Conservation (phyloP, 495 filamentous ascomycete species). For the Hypoxylon lienhwacheense region DNA sequence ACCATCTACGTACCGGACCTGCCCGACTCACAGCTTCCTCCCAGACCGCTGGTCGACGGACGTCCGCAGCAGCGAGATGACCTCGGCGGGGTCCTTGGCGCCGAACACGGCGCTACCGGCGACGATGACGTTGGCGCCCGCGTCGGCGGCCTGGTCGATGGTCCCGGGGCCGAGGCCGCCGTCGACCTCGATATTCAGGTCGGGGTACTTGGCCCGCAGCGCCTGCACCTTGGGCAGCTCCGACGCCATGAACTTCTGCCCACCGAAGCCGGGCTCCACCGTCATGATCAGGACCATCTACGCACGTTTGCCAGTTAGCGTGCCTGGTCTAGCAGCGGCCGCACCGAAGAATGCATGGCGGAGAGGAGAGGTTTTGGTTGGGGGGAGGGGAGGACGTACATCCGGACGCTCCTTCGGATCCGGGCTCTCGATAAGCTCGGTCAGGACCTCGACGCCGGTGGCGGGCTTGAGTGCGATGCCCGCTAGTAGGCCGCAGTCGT, state of each 20-base stretch:
- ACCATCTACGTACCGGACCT: too few species aligned
- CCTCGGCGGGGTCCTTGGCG: constrained; percentile 80
- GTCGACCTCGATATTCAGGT: constrained; percentile 96
- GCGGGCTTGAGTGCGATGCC: constrained; percentile 95
- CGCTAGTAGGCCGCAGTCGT: constrained; percentile 83
- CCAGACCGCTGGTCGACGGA: constrained; percentile 67
- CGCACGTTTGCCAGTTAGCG: not conserved
- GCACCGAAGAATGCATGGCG: not conserved
- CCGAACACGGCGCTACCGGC: constrained; percentile 97
- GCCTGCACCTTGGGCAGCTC: constrained; percentile 91
- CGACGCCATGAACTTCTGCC: constrained; percentile 96
- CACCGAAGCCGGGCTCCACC: constrained; percentile 95
- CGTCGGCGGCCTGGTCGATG: constrained; percentile 91
- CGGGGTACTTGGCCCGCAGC: constrained; percentile 79
- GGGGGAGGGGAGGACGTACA: constrained; percentile 58
- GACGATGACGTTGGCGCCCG: constrained; percentile 96
- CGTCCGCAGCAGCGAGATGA: constrained; percentile 76
- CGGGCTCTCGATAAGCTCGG: constrained; percentile 75
- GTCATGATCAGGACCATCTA: constrained; percentile 99
- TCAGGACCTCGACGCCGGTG: constrained; percentile 86
- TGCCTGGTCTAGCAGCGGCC: not conserved
- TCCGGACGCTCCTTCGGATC: constrained; percentile 80
- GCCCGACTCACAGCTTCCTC: constrained; percentile 36
- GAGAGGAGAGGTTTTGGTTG: not conserved
- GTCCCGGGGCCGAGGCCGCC: constrained; percentile 86